Percentiles rank a stretch among this genome's conserved stretches.
Evolutionary conservation across 208 protist species (phyloP).

Genomic region (Leishmania aethiopica): DNA sequence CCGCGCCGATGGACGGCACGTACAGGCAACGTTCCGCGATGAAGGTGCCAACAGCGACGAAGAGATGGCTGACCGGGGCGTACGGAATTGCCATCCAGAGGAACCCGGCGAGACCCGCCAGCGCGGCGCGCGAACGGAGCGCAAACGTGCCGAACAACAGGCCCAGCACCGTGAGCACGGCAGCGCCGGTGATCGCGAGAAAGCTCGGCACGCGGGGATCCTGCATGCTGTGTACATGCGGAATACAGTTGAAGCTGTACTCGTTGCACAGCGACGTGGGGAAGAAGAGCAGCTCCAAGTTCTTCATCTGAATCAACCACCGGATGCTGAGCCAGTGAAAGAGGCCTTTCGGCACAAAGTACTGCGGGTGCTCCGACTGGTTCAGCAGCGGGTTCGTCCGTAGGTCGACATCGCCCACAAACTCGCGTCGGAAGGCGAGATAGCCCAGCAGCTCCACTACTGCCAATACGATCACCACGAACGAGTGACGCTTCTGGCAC

Average conservation of each 20-base stretch:
- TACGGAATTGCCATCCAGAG: conserved; percentile 84
- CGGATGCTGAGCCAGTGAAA: conserved; percentile 51
- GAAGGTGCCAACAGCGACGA: conserved; percentile 83
- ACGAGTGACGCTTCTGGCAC: conserved; percentile 10
- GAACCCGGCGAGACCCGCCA: conserved; percentile 29
- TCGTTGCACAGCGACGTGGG: conserved; percentile 79
- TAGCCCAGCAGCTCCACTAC: conserved; percentile 40
- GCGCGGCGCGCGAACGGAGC: conserved; percentile 10
- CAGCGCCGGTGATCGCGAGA: conserved; percentile 15
- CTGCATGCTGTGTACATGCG: conserved; percentile 39
- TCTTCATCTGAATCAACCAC: conserved; percentile 71
- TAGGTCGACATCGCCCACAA: conserved; percentile 62
- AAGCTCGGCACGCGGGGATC: conserved; percentile 49
- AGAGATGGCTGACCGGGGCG: conserved; percentile 79
- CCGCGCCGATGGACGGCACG: conserved; percentile 48
- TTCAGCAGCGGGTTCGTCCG: conserved; percentile 45
- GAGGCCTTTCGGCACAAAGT: conserved; percentile 41
- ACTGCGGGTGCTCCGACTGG: conserved; percentile 85
- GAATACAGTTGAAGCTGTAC: conserved; percentile 91
- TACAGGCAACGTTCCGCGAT: conserved; percentile 91
- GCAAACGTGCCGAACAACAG: conserved; percentile 25
- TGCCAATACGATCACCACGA: conserved; percentile 18
- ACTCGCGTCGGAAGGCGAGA: conserved; percentile 44
- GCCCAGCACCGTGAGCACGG: not conserved
- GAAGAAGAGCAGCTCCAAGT: conserved; percentile 81